phyloP scores from a whole-genome alignment of 345 rosid species.

The Dipteronia dyeriana region DNA sequence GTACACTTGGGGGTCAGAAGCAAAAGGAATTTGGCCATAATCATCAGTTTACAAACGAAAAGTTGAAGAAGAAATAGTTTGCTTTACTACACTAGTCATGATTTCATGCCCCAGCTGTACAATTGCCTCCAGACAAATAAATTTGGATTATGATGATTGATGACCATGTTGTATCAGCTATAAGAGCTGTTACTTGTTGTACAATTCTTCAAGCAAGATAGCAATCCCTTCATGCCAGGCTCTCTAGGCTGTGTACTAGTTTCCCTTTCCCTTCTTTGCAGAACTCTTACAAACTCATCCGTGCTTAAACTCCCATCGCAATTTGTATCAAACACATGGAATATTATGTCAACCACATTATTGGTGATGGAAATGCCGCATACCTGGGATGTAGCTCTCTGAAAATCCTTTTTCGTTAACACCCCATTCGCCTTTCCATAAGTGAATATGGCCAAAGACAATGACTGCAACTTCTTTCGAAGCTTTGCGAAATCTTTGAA shows the following conservation, averaged over 20 bases:
- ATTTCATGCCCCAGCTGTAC: neutral
- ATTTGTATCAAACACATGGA: constrained; percentile 58
- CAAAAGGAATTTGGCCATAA: neutral
- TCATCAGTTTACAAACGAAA: too few relatives aligned
- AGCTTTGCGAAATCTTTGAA: constrained; percentile 59
- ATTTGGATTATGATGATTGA: neutral
- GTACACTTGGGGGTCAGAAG: neutral
- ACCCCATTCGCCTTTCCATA: constrained; percentile 56
- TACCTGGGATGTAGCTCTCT: constrained; percentile 69
- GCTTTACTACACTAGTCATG: neutral
- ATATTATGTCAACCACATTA: constrained; percentile 56
- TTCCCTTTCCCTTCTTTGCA: constrained; percentile 44
- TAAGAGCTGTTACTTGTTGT: constrained; percentile 22
- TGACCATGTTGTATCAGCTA: neutral
- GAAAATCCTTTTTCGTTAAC: constrained; percentile 60
- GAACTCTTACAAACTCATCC: constrained; percentile 54
- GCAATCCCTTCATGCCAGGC: constrained; percentile 33
- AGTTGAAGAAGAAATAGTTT: neutral
- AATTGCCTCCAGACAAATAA: neutral
- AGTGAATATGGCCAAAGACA: constrained; percentile 66
- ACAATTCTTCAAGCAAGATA: constrained; percentile 43
- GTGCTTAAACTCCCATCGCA: constrained; percentile 54
- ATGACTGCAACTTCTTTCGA: constrained; percentile 49
- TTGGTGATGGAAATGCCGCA: constrained; percentile 47
- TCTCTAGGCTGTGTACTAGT: constrained; percentile 28